Base-by-base conservation (phyloP, 208 protist species). In the Crithidia sp. region DNA sequence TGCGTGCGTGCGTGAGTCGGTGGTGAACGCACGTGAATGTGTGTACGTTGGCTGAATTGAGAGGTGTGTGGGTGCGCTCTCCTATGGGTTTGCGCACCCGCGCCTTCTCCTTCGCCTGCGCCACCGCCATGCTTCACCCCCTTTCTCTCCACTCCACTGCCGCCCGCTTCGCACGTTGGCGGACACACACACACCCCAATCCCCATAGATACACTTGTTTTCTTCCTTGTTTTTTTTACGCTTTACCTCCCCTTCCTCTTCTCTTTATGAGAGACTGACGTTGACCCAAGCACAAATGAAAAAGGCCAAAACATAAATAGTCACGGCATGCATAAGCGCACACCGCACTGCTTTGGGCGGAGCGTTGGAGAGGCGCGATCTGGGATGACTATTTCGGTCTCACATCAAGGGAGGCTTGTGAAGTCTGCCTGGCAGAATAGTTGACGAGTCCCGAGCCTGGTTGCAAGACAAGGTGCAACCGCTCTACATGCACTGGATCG, bases 151-250 rank as follows among this genome's bases (percentile, higher is more conserved):
- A 39, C 37, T 2, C 43, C 66, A 13, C 53, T 5, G 8, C 67
- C 9, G 5, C 41, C 3, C 50, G 10, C 43, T 13, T 12, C 14
- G 45, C 62, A 52, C 39, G 28, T 28, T 28, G 28, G 28, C 28
- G 28, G 28, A 28, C 28, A 28, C 28, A 28, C 28, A 43, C 52
- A 28, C 62, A 40, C 41, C 39, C 16, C 49, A 28, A 57, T 40
- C 5, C 44, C 59, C 63, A 74, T 74, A 74, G 60, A 79, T 74
- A 60, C 53, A 39, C 50, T 57, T 73, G 52, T 67, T 67, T 66
- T 47, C 17, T 44, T 37, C 8, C 37, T 60, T 60, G 7, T 58
- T 45, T 68, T 57, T 65, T 9, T 28, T 54, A 7, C 54, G 2
- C 36, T 62, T 40, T 9, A 5, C 57, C 16, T 53, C 47, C 44